Evolutionary conservation across 1,284 basidiomycete genomes (phyloP).

Genomic region (Puccinia triticina): DNA sequence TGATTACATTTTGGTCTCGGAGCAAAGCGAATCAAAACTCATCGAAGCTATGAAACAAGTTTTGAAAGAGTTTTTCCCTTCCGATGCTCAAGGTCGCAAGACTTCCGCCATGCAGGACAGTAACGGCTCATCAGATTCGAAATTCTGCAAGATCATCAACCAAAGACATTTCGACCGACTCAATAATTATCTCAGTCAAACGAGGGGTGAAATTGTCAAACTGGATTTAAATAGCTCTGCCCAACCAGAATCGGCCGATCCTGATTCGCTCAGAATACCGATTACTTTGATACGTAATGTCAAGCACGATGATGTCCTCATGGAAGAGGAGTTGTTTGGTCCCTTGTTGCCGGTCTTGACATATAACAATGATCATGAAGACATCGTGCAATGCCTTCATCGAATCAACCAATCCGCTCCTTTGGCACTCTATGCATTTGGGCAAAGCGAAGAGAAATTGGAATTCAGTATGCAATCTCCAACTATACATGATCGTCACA

Average conservation of each 20-base stretch:
- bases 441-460: conserved; percentile 55
- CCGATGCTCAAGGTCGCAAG: neutral
- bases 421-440: conserved; percentile 61
- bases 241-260: conserved; percentile 52
- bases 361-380: conserved; percentile 52
- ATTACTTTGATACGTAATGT: conserved; percentile 60
- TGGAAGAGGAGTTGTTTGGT: conserved; percentile 62
- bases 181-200: conserved; percentile 57
- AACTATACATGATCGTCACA: neutral
- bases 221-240: conserved; percentile 54
- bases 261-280: conserved; percentile 56
- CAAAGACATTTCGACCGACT: conserved; percentile 60
- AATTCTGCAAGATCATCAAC: conserved; percentile 60
- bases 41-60: conserved; percentile 57
- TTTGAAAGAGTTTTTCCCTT: conserved; percentile 57
- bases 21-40: conserved; percentile 57
- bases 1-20: conserved; percentile 59
- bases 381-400: conserved; percentile 55
- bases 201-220: conserved; percentile 60
- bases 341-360: conserved; percentile 60
- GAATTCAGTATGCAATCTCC: conserved; percentile 54
- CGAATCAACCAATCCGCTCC: conserved; percentile 61
- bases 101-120: conserved; percentile 19
- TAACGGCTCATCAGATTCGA: conserved; percentile 51
- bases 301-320: conserved; percentile 58